These are phyloP conservation scores for Corymbia calophylla DNA, from an alignment of 441 rosid species.

Conservation along the genomic window DNA sequence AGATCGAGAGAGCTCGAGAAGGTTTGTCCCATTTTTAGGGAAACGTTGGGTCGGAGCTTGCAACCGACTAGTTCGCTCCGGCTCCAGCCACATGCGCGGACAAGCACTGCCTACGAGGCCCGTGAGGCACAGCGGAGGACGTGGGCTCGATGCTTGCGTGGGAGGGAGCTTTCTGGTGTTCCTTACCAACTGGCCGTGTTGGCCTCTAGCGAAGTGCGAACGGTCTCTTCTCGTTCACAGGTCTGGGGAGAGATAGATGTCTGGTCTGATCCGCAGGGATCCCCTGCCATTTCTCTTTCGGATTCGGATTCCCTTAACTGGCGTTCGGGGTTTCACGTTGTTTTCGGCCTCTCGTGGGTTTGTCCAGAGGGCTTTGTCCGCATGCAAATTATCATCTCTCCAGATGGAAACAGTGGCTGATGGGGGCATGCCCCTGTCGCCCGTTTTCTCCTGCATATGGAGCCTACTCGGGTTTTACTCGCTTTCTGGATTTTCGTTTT, in stretches of 20 bases:
- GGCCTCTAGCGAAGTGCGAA: neutral
- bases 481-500: neutral
- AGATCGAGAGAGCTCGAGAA: too few species aligned
- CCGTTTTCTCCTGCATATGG: neutral
- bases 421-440: neutral
- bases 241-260: neutral
- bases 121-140: neutral
- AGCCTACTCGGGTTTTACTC: neutral
- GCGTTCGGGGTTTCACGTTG: neutral
- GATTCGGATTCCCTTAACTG: neutral
- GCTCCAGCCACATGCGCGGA: neutral
- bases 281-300: neutral
- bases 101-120: neutral
- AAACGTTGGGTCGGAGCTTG: too few species aligned
- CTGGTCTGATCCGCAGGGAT: neutral
- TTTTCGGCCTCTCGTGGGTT: neutral
- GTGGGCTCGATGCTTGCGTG: neutral
- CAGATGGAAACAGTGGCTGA: neutral
- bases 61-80: too few species aligned
- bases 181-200: slow-evolving; percentile 2
- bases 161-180: neutral
- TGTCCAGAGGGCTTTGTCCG: neutral
- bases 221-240: neutral
- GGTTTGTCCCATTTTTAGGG: too few species aligned
- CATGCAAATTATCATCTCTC: neutral